A percentile compares a stretch with the other conserved stretches of the same genome.
phyloP scores from a whole-genome alignment of 1,139 yeast species.

The Hansenula lynferdii region DNA sequence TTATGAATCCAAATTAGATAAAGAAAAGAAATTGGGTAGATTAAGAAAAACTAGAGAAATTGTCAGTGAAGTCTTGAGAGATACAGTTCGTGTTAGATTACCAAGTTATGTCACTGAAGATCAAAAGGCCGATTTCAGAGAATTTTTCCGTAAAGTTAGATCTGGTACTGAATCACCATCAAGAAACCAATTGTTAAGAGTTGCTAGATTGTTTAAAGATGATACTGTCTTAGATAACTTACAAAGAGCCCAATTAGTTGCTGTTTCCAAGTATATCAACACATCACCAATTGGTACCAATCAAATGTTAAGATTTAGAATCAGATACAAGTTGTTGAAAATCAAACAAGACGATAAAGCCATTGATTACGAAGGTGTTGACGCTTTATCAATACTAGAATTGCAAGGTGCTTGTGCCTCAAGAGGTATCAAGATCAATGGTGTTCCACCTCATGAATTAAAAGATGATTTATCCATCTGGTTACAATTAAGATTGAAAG shows the following conservation, averaged over 20 bases:
- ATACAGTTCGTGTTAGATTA: conserved; percentile 57
- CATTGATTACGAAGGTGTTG: conserved; percentile 92
- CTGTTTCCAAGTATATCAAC: conserved; percentile 88
- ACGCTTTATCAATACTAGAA: conserved; percentile 75
- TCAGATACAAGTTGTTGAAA: conserved; percentile 85
- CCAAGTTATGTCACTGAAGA: conserved; percentile 67
- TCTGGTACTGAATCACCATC: conserved; percentile 59
- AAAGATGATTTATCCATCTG: conserved; percentile 81
- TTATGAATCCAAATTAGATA: conserved; percentile 73
- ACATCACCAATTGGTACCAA: conserved; percentile 94
- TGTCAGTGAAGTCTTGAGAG: conserved; percentile 69
- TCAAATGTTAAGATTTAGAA: conserved; percentile 86
- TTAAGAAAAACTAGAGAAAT: conserved; percentile 73
- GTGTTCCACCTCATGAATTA: conserved; percentile 75
- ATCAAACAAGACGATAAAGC: conserved; percentile 91
- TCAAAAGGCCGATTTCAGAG: conserved; percentile 74
- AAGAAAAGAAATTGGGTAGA: conserved; percentile 62
- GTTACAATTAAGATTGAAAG: conserved; percentile 87
- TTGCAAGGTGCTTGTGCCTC: conserved; percentile 88
- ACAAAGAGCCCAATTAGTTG: conserved; percentile 85
- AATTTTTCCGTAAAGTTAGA: conserved; percentile 69
- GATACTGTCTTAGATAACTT: conserved; percentile 92
- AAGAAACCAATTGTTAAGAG: conserved; percentile 71
- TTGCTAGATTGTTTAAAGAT: conserved; percentile 88
- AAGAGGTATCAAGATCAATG: conserved; percentile 82